Evolutionary conservation across 73 alveolate genomes (phyloP).

Genomic region (Tetrahymena borealis): DNA sequence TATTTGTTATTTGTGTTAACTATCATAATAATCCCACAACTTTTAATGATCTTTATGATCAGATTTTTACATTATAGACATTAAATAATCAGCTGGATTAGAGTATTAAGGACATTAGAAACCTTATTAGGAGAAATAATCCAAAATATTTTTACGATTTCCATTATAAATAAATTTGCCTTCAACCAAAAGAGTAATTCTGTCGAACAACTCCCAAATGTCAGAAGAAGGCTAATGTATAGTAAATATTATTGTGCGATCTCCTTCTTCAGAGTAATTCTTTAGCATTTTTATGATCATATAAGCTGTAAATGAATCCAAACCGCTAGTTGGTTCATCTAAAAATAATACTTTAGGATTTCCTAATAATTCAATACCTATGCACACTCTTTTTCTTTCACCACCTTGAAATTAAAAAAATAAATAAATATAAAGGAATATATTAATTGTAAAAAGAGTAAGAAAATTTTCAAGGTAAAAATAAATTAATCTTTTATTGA

Average conservation of each 20-base stretch:
- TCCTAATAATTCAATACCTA: constrained; percentile 60
- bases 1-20: neutral
- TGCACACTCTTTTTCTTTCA: constrained; percentile 56
- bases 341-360: constrained; percentile 50
- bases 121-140: neutral
- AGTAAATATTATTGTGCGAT: constrained; percentile 52
- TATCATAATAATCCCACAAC: neutral
- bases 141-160: neutral
- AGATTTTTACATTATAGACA: neutral
- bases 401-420: constrained; percentile 71
- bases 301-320: constrained; percentile 45
- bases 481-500: too few relatives aligned
- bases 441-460: too few relatives aligned
- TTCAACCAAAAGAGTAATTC: constrained; percentile 36
- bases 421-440: too few relatives aligned
- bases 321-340: constrained; percentile 73
- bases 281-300: neutral
- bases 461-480: too few relatives aligned
- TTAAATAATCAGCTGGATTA: neutral
- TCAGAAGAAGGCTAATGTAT: constrained; percentile 63
- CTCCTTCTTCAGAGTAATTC: neutral
- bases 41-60: neutral
- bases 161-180: constrained; percentile 51
- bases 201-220: constrained; percentile 46
- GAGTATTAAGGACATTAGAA: neutral